Evolutionary conservation across 805 yeast genomes (phyloP), one percentile per base, ranked within the genome.

Genomic region (Zygoascus tannicola): DNA sequence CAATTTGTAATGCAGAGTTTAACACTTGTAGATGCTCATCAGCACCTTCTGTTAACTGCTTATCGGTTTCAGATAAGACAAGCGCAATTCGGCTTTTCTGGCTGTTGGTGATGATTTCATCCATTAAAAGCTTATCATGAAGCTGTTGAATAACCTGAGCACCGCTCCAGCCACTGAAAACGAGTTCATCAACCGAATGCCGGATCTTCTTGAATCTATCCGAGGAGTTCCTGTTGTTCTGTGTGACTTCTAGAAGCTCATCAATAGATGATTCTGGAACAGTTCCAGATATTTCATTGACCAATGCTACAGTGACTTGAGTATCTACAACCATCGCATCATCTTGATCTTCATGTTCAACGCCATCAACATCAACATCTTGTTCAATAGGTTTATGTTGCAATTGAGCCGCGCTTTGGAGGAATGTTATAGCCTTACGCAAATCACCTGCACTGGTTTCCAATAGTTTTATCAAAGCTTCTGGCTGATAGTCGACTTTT

Each of bases 351-450:
- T 58, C 39, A n/a, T 44, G 26, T 14, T 40, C 44, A n/a, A 21
- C 22, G 33, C 26, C 38, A 16, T 28, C 21, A 15, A 32, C 1
- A 43, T 40, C 60, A n/a, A n/a, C n/a, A n/a, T n/a, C 60, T 56
- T 26, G 50, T 63, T 10, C 65, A 58, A 22, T 67, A 70, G 1
- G n/a, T n/a, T 71, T 70, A n/a, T n/a, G n/a, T n/a, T n/a, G n/a
- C 45, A 81, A 63, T 51, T 76, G 80, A 30, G 86, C 74, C 8
- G 94, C 83, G 32, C 92, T 81, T 64, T 92, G 98, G 36, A 92
- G 70, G 46, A 79, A 74, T 2, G 97, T 92, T 51, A 92, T 88
- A 5, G 96, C 95, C 54, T 80, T 84, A 67, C 99, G 78, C 56
- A 92, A 71, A 68, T 92, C 99, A 46, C 99, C 99, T 44, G 73